Percentiles rank a stretch among this genome's conserved stretches.
Evolutionary conservation across 148 eudicot species (phyloP).

Genomic region (Vaccinium macrocarpon): DNA sequence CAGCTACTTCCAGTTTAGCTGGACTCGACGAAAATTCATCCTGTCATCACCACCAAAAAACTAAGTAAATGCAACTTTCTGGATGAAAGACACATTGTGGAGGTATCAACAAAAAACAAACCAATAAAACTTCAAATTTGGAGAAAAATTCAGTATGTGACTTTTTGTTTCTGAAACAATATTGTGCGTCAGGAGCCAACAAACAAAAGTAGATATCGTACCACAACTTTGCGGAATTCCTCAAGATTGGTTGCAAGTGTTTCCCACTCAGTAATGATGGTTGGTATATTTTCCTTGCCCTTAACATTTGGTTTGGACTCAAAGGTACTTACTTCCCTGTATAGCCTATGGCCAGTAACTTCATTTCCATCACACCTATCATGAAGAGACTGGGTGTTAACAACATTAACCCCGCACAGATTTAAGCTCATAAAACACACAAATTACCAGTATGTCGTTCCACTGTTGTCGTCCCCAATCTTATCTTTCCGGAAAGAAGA

Average conservation of each 20-base stretch:
- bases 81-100: background rate
- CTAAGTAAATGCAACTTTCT: background rate
- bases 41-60: conserved; percentile 38
- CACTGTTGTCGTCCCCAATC: conserved; percentile 53
- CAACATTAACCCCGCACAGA: background rate
- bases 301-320: conserved; percentile 33
- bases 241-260: conserved; percentile 90
- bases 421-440: background rate
- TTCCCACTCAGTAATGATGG: conserved; percentile 54
- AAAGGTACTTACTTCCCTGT: conserved; percentile 58
- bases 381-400: conserved; percentile 18
- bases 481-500: conserved; percentile 61
- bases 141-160: background rate
- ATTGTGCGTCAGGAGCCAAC: background rate
- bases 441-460: conserved; percentile 62
- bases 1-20: conserved; percentile 53
- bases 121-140: background rate
- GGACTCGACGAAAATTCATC: conserved; percentile 57
- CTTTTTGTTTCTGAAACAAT: background rate
- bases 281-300: conserved; percentile 29
- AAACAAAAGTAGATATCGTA: conserved; percentile 28
- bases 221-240: conserved; percentile 71
- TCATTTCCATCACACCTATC: conserved; percentile 80
- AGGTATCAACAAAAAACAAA: background rate
- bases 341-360: conserved; percentile 68